These are phyloP conservation scores for Diplodia mutila DNA, from an alignment of 2,329 filamentous ascomycete genomes.

Conservation along the genomic window DNA sequence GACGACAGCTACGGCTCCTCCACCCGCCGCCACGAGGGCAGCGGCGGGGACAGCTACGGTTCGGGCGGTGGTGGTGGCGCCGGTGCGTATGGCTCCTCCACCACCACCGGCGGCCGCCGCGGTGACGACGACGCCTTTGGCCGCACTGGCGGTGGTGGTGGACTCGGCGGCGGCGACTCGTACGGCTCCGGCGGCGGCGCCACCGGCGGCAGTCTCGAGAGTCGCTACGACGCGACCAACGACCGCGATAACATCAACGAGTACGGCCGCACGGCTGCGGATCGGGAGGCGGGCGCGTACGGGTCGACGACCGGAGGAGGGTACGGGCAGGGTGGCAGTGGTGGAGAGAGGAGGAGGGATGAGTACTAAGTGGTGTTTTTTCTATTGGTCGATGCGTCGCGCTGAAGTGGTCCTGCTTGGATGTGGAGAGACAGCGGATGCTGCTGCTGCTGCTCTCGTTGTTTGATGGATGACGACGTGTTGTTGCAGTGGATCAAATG, in stretches of 20 bases:
- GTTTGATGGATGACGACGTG: too few species aligned
- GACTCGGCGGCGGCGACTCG: neutral
- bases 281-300: neutral
- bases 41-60: neutral
- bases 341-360: constrained; percentile 5
- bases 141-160: neutral
- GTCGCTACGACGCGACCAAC: neutral
- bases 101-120: too few species aligned
- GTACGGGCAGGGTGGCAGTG: too few species aligned
- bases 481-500: too few species aligned
- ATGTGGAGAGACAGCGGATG: too few species aligned
- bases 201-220: neutral
- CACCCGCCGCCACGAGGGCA: too few species aligned
- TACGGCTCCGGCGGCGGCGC: neutral
- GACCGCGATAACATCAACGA: neutral
- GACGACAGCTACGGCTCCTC: neutral
- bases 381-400: too few species aligned
- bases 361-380: neutral
- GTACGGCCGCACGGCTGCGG: neutral
- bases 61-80: neutral
- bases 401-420: too few species aligned
- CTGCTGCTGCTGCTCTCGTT: too few species aligned
- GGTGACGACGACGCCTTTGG: neutral
- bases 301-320: too few species aligned
- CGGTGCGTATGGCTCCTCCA: too few species aligned